phyloP scores from a whole-genome alignment of 768 basidiomycete genomes.

The Tricholoma sp. region DNA sequence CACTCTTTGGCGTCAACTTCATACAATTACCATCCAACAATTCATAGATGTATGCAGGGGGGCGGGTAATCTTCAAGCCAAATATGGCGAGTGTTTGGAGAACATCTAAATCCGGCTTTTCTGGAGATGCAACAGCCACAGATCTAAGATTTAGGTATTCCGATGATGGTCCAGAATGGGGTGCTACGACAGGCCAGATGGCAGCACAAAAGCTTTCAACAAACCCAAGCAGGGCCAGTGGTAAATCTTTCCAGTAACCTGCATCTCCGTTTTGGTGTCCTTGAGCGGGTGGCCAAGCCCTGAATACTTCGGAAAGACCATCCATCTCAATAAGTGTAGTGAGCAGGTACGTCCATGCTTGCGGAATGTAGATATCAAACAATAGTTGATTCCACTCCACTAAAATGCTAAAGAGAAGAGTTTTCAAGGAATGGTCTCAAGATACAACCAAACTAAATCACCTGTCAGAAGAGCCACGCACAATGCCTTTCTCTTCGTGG shows the following conservation, averaged over 20 bases:
- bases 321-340: constrained; percentile 21
- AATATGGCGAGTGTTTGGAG: constrained; percentile 26
- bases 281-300: constrained; percentile 36
- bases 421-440: background rate
- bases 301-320: constrained; percentile 26
- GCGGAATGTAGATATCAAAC: constrained; percentile 41
- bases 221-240: constrained; percentile 21
- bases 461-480: constrained; percentile 35
- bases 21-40: constrained; percentile 16
- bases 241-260: constrained; percentile 34
- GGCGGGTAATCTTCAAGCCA: constrained; percentile 31
- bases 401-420: constrained; percentile 28
- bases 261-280: constrained; percentile 32
- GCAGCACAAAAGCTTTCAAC: constrained; percentile 20
- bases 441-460: constrained; percentile 17
- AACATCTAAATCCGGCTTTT: constrained; percentile 12
- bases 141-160: constrained; percentile 10
- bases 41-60: constrained; percentile 29
- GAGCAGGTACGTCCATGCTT: constrained; percentile 35
- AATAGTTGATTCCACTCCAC: constrained; percentile 45
- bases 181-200: constrained; percentile 32
- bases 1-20: constrained; percentile 23
- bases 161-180: background rate
- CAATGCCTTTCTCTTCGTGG: constrained; percentile 32
- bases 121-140: constrained; percentile 23